Evolutionary conservation across 768 basidiomycete species (phyloP), one percentile per base, ranked within the genome.

Genomic region (Collybia nuda): DNA sequence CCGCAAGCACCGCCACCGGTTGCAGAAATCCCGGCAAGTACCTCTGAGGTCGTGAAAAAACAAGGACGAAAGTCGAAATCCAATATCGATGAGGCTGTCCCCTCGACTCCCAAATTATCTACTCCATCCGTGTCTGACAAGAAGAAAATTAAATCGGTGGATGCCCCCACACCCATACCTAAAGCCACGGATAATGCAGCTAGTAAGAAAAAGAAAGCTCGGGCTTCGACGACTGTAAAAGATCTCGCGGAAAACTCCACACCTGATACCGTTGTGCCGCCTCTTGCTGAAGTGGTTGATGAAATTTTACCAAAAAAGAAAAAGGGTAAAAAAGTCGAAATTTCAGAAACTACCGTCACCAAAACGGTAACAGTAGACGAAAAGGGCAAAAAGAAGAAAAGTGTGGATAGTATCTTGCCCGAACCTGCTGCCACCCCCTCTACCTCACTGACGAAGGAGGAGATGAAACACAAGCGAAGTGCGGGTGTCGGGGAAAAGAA

Each of bases 381-480:
- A 18, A 56, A 49, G 42, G 40, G 50, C 40, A 41, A 54, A 47
- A 55, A 59, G 44, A 60, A 52, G 47, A 57, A 58, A 37, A 41
- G 19, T 48, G 42, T 52, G 9, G 50, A 39, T 24, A 51, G 52
- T 21, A 53, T 52, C 42, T 47, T 26, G n/a, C 56, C 51, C 35
- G 46, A 53, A 15, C 39, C 52, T 14, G 22, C 58, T 15, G 38
- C 58, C 12, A 40, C 24, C 21, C 17, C 19, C 14, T 42, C 37
- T 12, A 23, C 59, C 2, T 49, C 65, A 11, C 40, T 77, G 44
- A 72, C 67, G 6, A 70, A 61, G 41, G 71, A 75, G 15, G 81
- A 81, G 53, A 57, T 79, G 55, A 84, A 84, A 67, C 71, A 75
- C 62, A 85, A 85, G 61, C 72, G 74, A 47, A 64, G 63, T 18